Evolutionary conservation across 495 filamentous ascomycete species (phyloP).

Genomic region (Aspergillus taichungensis): DNA sequence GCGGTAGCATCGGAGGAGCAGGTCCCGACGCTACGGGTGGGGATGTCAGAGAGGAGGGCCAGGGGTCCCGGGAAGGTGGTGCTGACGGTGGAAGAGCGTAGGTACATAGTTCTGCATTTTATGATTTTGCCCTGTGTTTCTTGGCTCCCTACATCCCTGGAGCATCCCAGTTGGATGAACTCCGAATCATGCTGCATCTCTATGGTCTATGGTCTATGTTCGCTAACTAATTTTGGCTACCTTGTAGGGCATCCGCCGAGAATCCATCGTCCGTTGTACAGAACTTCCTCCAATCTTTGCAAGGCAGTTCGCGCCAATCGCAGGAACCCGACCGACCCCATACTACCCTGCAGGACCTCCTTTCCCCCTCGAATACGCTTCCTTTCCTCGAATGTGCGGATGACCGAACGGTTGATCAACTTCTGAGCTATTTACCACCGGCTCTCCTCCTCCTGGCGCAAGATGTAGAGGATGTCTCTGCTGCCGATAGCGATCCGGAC

Average conservation of each 20-base stretch:
- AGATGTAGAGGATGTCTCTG: constrained; percentile 47
- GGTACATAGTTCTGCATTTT: constrained; percentile 53
- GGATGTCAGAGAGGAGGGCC: constrained; percentile 83
- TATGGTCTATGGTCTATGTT: background rate
- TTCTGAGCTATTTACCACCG: constrained; percentile 70
- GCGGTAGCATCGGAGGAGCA: constrained; percentile 64
- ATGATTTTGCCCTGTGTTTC: constrained; percentile 1
- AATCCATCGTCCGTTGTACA: constrained; percentile 61
- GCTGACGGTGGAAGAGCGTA: constrained; percentile 98
- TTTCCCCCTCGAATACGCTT: constrained; percentile 66
- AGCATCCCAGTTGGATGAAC: constrained; percentile 1
- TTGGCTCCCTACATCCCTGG: background rate
- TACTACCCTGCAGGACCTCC: constrained; percentile 80
- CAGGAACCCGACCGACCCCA: constrained; percentile 53
- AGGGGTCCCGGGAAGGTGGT: constrained; percentile 79
- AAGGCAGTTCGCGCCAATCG: constrained; percentile 42
- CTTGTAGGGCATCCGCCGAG: constrained; percentile 30
- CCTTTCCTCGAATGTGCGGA: constrained; percentile 62
- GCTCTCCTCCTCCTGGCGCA: constrained; percentile 63
- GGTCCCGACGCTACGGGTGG: constrained; percentile 80
- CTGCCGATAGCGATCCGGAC: constrained; percentile 56
- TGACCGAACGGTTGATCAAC: constrained; percentile 55
- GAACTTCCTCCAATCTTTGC: constrained; percentile 80
- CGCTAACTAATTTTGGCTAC: constrained; percentile 9
- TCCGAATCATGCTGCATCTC: constrained; percentile 3